Evolutionary conservation across 305 asterid genomes (phyloP), one percentile per base, ranked within the genome.

Genomic region (Lippia alba): DNA sequence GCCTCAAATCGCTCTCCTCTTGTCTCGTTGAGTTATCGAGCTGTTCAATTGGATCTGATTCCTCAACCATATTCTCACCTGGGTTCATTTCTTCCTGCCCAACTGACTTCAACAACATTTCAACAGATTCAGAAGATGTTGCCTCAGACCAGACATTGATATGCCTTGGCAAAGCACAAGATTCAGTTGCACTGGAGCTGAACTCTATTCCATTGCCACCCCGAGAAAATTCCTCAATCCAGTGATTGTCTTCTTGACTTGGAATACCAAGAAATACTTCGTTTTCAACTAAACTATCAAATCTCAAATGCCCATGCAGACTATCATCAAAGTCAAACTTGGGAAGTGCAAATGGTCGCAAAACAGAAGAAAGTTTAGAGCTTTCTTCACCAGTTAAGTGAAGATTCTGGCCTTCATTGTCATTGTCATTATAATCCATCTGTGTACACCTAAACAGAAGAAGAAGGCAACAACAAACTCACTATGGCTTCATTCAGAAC

Each of bases 121-220:
- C 99, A 82, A 92, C 98, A 74, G 99, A 89, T 86, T 92, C 99
- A 54, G 97, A 87, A 24, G 99, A 95, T 69, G 99, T 92, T 77
- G 97, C 99, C 87, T 95, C 99, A 73, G 95, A 92, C 99, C 99
- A 95, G 75, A 95, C 99, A 95, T 95, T 90, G 74, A 84, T 88
- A 84, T 86, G 96, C 82, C 97, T 89, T 12, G 91, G 94, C 82
- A 92, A 81, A 79, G 97, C 81, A 86, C 98, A 95, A 72, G 97
- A 76, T 72, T 85, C 96, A 56, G 96, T 73, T 32, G 95, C 93
- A 76, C 91, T 84, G 69, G 99, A 86, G 76, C 91, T 81, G 79
- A 92, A 92, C 77, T 81, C 94, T 75, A 95, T 83, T 77, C 92
- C 93, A 69, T 87, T 87, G 75, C 84, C 86, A 69, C 87, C 97